phyloP scores from a whole-genome alignment of 495 filamentous ascomycete species.

The Podospora comata region DNA sequence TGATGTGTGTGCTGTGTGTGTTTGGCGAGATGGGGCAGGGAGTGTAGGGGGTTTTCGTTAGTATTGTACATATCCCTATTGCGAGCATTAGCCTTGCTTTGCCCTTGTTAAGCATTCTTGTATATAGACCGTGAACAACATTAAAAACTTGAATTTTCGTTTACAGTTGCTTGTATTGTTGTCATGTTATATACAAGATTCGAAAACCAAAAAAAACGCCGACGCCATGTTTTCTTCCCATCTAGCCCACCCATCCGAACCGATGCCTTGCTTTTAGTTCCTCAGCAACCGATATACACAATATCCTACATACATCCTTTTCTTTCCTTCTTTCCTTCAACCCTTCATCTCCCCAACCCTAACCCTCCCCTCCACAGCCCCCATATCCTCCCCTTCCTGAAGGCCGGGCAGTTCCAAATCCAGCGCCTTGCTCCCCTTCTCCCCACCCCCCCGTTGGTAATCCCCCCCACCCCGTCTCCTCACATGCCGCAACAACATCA shows the following conservation, averaged over 20 bases:
- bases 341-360: slow-evolving; percentile 35
- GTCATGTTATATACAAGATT: neutral
- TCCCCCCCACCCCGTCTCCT: slow-evolving; percentile 16
- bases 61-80: too few relatives aligned
- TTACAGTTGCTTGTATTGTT: neutral
- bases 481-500: slow-evolving; percentile 56
- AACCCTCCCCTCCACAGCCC: slow-evolving; percentile 39
- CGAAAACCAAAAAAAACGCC: neutral
- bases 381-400: slow-evolving; percentile 30
- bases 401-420: slow-evolving; percentile 30
- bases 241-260: neutral
- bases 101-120: too few relatives aligned
- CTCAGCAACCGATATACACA: neutral
- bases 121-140: too few relatives aligned
- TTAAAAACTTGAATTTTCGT: too few relatives aligned
- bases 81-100: too few relatives aligned
- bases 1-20: too few relatives aligned
- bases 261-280: neutral
- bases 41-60: too few relatives aligned
- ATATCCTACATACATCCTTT: neutral
- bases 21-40: too few relatives aligned
- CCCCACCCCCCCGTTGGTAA: slow-evolving; percentile 9
- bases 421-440: slow-evolving; percentile 12
- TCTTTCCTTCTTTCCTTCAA: neutral
- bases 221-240: neutral